Percentiles rank a stretch among this genome's conserved stretches.
Evolutionary conservation across 2,329 filamentous ascomycete species (phyloP).

Genomic region (Myrmaecium sp.): DNA sequence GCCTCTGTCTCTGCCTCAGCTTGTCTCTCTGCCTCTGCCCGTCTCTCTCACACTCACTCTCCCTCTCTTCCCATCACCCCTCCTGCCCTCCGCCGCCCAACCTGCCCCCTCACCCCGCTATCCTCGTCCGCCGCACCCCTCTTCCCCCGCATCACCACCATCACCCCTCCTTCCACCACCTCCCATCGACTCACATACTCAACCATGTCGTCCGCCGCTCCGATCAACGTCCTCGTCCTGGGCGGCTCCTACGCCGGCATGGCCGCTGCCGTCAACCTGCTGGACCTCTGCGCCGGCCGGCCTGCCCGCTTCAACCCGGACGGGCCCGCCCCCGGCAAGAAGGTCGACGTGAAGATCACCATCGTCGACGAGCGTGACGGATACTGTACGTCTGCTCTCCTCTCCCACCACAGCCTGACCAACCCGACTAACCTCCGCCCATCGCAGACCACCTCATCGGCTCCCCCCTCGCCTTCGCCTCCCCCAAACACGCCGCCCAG

Average conservation of each 20-base stretch:
- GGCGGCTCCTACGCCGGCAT: conserved; percentile 61
- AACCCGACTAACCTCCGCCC: no score
- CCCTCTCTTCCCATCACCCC: no score
- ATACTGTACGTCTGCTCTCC: conserved; percentile 48
- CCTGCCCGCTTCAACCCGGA: conserved; percentile 32
- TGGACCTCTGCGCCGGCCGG: conserved; percentile 45
- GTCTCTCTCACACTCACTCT: no score
- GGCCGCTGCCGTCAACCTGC: conserved; percentile 46
- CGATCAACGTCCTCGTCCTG: conserved; percentile 46
- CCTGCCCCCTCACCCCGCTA: no score
- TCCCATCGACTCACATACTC: no score
- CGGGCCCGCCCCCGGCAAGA: conserved; percentile 19
- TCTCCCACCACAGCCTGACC: conserved; percentile 1
- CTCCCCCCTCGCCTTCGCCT: conserved; percentile 53
- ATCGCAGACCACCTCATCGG: conserved; percentile 55
- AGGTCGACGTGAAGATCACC: conserved; percentile 48
- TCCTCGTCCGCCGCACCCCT: no score
- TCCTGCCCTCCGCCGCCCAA: no score
- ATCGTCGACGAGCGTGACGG: conserved; percentile 68
- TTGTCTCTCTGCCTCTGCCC: conserved; percentile 4
- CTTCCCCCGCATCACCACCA: no score
- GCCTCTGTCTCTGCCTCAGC: conserved; percentile 6
- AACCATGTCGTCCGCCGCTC: no score
- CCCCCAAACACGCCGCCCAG: conserved; percentile 45
- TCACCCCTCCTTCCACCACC: no score